Conservation (phyloP, 2,329 filamentous ascomycete genomes). For the Calonectria ilicicola region DNA sequence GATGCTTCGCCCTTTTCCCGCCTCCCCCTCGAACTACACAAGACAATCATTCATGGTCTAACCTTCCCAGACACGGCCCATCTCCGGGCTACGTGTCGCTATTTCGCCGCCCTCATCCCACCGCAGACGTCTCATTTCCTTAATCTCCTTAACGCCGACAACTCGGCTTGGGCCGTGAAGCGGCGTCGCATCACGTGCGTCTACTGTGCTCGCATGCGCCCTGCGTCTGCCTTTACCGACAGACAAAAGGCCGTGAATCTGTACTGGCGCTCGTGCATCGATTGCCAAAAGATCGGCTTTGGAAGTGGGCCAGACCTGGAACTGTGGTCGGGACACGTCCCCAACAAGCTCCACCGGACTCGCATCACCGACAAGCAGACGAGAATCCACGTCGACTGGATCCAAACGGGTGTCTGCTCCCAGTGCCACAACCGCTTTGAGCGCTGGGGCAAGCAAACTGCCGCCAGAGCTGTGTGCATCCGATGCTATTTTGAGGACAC, state of each 20-base stretch:
- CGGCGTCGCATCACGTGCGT: slow-evolving; percentile 14
- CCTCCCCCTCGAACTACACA: slow-evolving; percentile 13
- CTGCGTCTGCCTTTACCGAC: slow-evolving; percentile 16
- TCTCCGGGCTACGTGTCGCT: slow-evolving; percentile 16
- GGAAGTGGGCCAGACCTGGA: background rate
- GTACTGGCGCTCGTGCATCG: slow-evolving; percentile 7
- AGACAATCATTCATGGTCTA: background rate
- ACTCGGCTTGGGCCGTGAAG: slow-evolving; percentile 17
- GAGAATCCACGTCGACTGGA: slow-evolving; percentile 4
- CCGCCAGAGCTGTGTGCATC: slow-evolving; percentile 3
- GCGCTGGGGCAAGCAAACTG: slow-evolving; percentile 4
- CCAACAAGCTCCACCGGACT: background rate
- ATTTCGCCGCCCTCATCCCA: slow-evolving; percentile 20
- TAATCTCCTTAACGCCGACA: slow-evolving; percentile 13
- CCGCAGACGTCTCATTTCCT: background rate
- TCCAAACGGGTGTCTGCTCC: slow-evolving; percentile 2
- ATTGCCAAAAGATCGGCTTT: background rate
- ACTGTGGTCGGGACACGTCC: background rate
- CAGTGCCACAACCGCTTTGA: slow-evolving; percentile 16
- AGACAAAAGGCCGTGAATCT: slow-evolving; percentile 1
- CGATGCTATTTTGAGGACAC: slow-evolving; percentile 12
- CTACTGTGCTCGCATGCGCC: slow-evolving; percentile 26
- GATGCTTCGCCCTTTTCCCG: background rate
- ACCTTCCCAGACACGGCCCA: slow-evolving; percentile 19
- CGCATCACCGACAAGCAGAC: background rate